A percentile compares a stretch with the other conserved stretches of the same genome.
Conservation (phyloP, 148 eudicot species). For the Rhododendron vialii region DNA sequence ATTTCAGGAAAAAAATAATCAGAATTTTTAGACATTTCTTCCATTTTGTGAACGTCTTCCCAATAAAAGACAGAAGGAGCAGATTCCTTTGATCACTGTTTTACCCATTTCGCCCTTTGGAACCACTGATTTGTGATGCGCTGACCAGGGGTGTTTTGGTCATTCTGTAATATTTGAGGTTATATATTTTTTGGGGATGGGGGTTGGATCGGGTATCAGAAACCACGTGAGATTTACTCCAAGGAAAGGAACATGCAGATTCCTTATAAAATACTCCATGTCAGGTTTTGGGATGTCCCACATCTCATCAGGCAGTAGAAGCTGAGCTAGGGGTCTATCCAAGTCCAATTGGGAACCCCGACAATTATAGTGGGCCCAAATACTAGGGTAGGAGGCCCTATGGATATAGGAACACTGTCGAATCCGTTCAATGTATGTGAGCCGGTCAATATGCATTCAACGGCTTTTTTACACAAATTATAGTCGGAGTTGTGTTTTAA, state of each 20-base stretch:
- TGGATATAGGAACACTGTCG: neutral
- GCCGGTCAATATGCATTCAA: too few species aligned
- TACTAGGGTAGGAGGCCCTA: neutral
- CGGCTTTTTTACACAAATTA: too few species aligned
- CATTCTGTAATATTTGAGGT: neutral
- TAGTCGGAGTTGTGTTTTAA: too few species aligned
- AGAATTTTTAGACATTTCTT: neutral
- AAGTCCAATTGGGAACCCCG: conserved; percentile 5
- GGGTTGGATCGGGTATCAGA: conserved; percentile 20
- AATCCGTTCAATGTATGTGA: too few species aligned
- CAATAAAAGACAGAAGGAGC: neutral
- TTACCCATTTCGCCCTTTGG: neutral
- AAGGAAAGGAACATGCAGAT: conserved; percentile 20
- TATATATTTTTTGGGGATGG: neutral
- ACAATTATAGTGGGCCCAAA: neutral
- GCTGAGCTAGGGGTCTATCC: neutral
- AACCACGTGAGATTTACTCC: conserved; percentile 25
- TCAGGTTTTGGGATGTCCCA: neutral
- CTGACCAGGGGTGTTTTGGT: neutral
- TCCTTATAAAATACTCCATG: conserved; percentile 30
- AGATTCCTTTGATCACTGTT: neutral
- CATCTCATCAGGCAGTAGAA: neutral
- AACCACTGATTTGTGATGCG: neutral
- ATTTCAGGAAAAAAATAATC: neutral
- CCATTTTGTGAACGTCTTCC: neutral